phyloP scores from a whole-genome alignment of 345 rosid genomes.

The Conringia planisiliqua region DNA sequence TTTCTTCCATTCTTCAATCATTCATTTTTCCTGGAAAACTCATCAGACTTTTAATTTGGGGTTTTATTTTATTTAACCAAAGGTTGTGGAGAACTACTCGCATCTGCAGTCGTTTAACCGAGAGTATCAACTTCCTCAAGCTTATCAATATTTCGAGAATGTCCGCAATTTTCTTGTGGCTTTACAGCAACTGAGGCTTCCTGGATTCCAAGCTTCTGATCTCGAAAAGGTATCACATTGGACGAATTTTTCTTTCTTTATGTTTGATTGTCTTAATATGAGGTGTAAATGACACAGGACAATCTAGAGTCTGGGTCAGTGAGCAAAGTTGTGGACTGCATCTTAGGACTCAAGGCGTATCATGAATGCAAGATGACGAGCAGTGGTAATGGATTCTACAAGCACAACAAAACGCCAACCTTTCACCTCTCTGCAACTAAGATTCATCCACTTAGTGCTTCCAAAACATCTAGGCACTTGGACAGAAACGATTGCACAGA shows the following conservation, averaged over 20 bases:
- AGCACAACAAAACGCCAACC: conserved; percentile 59
- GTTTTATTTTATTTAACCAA: neutral
- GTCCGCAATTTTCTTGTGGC: conserved; percentile 86
- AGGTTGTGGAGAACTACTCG: conserved; percentile 77
- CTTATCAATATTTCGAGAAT: conserved; percentile 92
- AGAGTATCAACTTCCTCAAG: conserved; percentile 67
- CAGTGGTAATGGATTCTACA: conserved; percentile 48
- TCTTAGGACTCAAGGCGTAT: conserved; percentile 68
- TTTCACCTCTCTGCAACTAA: conserved; percentile 46
- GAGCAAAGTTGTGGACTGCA: conserved; percentile 79
- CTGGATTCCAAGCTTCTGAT: conserved; percentile 94
- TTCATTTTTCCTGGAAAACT: neutral
- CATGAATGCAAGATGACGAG: conserved; percentile 63
- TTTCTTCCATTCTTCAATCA: neutral
- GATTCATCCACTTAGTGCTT: conserved; percentile 29
- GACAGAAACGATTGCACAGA: conserved; percentile 40
- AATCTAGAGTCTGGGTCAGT: conserved; percentile 71
- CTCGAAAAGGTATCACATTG: conserved; percentile 67
- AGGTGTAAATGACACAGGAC: conserved; percentile 46
- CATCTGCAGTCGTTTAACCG: conserved; percentile 43
- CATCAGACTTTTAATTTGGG: neutral
- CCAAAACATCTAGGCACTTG: conserved; percentile 57
- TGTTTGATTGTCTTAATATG: neutral
- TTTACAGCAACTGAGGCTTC: conserved; percentile 67
- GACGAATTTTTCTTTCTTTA: neutral